Evolutionary conservation across 129 eudicot genomes (phyloP), one percentile per base, ranked within the genome.

Genomic region (Silybum marianum): DNA sequence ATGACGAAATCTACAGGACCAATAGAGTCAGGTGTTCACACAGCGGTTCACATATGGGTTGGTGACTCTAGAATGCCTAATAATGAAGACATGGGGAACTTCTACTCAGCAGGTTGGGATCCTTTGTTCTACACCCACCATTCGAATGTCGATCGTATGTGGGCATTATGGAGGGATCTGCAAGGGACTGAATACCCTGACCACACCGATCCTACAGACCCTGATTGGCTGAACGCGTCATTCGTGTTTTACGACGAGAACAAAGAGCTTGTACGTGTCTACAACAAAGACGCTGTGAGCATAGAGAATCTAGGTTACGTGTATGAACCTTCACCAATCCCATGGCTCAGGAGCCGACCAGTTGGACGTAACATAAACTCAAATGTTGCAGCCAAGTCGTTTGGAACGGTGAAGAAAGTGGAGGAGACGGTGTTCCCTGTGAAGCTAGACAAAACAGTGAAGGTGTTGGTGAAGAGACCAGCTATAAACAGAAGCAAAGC

Each of bases 211-310:
- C 82, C 81, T 6, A 38, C 62, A 0, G 81, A 81, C 14, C 58
- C 74, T 0, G 97, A 92, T 34, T 90, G 88, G 88, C 14, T 85
- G 60, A 74, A 88, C 30, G 82, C 90, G 0, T 67, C 79, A 2
- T 91, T 77, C 54, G 36, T 88, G 36, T 88, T 91, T 71, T 91
- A 87, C 39, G 91, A 91, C 19, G 95, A 91, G 73, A 83, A 84
- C 42, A 74, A 76, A 13, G 72, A 86, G 11, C 91, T 86, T 6
- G 90, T 86, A 0, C 85, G 87, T 3, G 94, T 90, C 0, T 71
- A 86, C 42, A 84, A 76, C 48, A 42, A 21, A n/a, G 94, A 90
- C 48, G 22, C 76, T 3, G 72, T 87, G n/a, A 62, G 72, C 9
- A 48, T 28, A 11, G 44, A 60, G 34, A 74, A 40, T 26, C 86